Conservation (phyloP, 2,329 filamentous ascomycete genomes). For the Sarocladiaceae sp. region DNA sequence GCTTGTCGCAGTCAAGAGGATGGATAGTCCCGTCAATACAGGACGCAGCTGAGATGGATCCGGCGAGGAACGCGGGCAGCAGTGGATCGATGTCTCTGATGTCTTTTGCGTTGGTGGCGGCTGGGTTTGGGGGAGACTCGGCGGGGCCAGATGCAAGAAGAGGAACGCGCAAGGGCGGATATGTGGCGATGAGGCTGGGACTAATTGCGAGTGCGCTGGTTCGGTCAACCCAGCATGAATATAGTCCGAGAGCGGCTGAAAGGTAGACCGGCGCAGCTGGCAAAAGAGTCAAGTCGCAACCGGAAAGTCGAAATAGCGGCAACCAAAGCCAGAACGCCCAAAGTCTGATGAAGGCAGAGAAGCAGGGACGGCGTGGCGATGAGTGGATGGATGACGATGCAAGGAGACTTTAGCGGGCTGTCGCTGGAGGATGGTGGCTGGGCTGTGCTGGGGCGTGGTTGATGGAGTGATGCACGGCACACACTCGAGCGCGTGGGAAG, state of each 20-base stretch:
- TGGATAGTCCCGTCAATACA: neutral
- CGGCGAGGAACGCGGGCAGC: conserved; percentile 9
- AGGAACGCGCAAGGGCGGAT: neutral
- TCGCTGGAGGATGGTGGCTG: conserved; percentile 1
- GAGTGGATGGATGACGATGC: conserved; percentile 12
- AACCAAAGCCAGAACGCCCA: neutral
- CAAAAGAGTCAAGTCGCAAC: neutral
- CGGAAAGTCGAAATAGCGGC: neutral
- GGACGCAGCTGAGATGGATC: conserved; percentile 6
- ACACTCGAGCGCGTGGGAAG: neutral
- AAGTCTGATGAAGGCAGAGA: neutral
- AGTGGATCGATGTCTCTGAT: conserved; percentile 10
- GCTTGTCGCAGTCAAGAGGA: neutral
- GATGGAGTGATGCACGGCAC: conserved; percentile 5
- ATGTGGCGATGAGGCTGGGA: neutral
- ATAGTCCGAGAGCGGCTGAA: neutral
- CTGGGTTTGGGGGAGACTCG: neutral
- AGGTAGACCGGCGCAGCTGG: neutral
- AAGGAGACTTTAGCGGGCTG: conserved; percentile 7
- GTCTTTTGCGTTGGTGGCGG: conserved; percentile 8
- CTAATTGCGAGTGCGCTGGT: neutral
- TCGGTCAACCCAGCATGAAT: conserved; percentile 3
- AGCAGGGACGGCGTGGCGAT: conserved; percentile 11
- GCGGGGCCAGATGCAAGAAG: neutral
- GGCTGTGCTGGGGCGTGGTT: conserved; percentile 1